Evolutionary conservation across 2,329 filamentous ascomycete species (phyloP), one percentile per base, ranked within the genome.

Genomic region (Colletotrichum godetiae): DNA sequence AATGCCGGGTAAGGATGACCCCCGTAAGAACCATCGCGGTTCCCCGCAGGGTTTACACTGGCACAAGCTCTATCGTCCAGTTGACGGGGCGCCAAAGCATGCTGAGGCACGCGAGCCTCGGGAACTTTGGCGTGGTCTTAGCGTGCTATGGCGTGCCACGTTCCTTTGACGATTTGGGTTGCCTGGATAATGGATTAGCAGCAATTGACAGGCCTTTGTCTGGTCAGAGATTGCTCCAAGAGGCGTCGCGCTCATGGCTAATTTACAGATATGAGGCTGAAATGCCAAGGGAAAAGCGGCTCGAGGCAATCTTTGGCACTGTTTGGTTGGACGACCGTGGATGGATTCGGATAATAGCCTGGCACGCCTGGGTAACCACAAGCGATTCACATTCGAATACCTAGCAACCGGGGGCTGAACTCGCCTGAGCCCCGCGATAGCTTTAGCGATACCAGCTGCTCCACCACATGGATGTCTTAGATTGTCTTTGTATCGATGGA

Each of bases 1-100:
- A 55, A 61, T 24, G 55, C 42, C 56, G 27, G 56, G 60, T 70
- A 73, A 55, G 70, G 67, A 42, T 70, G 10, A 37, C 13, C 70
- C 70, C 67, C 33, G 67, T 37, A 55, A 3, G 12, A 49, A 12
- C 19, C 15, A 33, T n/a, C 3, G 33, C 24, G 27, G n/a, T 22
- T 37, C 57, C 57, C 59, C 42, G 55, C 46, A 55, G 22, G 31
- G 5, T 5, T 67, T 31, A n/a, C 22, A 29, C 46, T 33, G 57
- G 52, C 55, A 31, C 29, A 19, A 33, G 29, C 8, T 11, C 55
- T 57, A 13, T 19, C 19, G 5, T 33, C 55, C 52, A 24, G n/a
- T 55, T 55, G 11, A 24, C 22, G n/a, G n/a, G 11, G n/a, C 52
- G 11, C 10, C 4, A 27, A 24, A 24, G n/a, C 52, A 29, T 55